phyloP scores from a whole-genome alignment of 2,329 filamentous ascomycete genomes.

The Diplocarpon rosae region DNA sequence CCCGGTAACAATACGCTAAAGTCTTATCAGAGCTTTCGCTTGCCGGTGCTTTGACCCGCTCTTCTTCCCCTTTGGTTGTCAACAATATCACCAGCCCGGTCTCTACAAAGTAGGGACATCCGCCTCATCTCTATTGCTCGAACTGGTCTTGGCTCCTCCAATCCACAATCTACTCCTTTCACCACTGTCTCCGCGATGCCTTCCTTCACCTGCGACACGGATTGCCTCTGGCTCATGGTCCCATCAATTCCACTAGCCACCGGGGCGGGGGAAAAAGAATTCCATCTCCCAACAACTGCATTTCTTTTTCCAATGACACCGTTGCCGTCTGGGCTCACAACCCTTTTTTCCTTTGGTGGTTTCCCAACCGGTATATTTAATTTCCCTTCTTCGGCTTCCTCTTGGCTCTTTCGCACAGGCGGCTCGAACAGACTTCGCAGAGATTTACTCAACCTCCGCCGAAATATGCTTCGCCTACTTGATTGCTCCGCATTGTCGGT shows the following conservation, averaged over 20 bases:
- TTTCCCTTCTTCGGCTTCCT: background rate
- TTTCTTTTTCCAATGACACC: conserved; percentile 4
- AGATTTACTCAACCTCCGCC: conserved; percentile 10
- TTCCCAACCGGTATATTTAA: background rate
- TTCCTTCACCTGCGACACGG: conserved; percentile 1
- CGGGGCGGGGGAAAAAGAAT: background rate
- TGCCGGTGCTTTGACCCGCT: background rate
- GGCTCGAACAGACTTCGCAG: conserved; percentile 16
- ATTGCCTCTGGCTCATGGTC: conserved; percentile 3
- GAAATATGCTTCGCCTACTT: conserved; percentile 7
- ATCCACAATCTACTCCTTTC: conserved; percentile 23
- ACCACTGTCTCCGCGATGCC: conserved; percentile 17
- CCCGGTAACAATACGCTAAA: background rate
- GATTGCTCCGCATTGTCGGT: background rate
- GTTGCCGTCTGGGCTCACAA: background rate
- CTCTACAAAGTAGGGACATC: conserved; percentile 24
- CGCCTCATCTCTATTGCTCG: conserved; percentile 23
- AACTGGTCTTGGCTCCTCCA: conserved; percentile 23
- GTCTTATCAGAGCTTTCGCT: conserved; percentile 1
- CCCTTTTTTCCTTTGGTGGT: background rate
- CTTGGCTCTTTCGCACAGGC: conserved; percentile 5
- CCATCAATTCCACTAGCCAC: conserved; percentile 6
- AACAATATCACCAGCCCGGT: conserved; percentile 10
- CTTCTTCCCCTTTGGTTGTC: conserved; percentile 10
- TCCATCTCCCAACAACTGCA: conserved; percentile 9